Evolutionary conservation across 331 rosid genomes (phyloP), one percentile per base, ranked within the genome.

Genomic region (Telfairia occidentalis): DNA sequence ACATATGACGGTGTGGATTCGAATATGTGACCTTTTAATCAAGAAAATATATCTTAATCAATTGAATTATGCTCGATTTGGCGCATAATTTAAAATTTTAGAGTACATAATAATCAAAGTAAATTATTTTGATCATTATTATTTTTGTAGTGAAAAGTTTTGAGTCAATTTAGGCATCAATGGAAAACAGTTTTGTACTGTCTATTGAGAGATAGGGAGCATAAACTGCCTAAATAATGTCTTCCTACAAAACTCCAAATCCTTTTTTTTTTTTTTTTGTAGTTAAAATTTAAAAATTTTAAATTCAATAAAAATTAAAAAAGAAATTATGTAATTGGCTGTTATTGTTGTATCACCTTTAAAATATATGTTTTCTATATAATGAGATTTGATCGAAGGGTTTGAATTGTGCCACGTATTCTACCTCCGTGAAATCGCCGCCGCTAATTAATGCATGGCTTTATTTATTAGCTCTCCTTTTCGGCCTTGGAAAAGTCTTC

Each of bases 371-470:
- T 32, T 32, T 32, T 32, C 37, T 32, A 32, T 32, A 32, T 32
- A 32, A 5, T 32, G 5, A 64, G 49, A 9, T 64, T 37, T 37
- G 12, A 66, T 66, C 73, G 54, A 42, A 67, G 21, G 54, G 50
- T 3, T 42, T 23, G 9, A 1, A 12, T 40, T 66, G 46, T 12
- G 34, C 52, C 73, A 66, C 54, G 34, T 42, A 11, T 13, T 69
- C 0, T 66, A 32, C 34, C 9, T 38, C 73, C 52, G 73, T 21
- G 21, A 23, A 38, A 66, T 66, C 73, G 32, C 52, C 34, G 52
- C 73, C 73, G 73, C 73, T 66, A 52, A 65, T 65, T 18, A 37
- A 38, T 65, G 34, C 72, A 64, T 40, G 45, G 45, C 45, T 40
- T 6, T 46, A 1, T 50, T 50, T 15, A 49, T 37, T 28, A 5